A percentile compares a stretch with the other conserved stretches of the same genome.
Conservation (phyloP, 495 filamentous ascomycete species). For the Penicillium arizonense region DNA sequence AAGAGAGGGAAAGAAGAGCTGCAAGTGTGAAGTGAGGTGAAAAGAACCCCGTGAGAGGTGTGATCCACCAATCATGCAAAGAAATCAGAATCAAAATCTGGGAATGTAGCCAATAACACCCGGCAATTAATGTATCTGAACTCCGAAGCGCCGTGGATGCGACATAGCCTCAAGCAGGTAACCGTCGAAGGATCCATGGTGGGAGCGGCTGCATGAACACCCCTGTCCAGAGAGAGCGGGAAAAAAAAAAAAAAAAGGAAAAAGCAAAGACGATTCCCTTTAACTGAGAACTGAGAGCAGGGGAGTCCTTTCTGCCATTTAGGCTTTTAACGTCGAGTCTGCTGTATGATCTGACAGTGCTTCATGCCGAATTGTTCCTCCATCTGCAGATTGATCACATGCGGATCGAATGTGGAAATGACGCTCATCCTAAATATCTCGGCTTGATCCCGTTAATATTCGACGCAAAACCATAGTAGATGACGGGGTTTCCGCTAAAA, state of each 20-base stretch:
- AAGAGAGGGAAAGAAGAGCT: background rate
- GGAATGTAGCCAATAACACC: conserved; percentile 11
- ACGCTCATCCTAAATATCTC: background rate
- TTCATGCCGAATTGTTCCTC: background rate
- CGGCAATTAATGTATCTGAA: background rate
- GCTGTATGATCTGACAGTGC: conserved; percentile 2
- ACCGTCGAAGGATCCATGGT: conserved; percentile 11
- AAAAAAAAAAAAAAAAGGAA: background rate
- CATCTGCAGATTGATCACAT: conserved; percentile 4
- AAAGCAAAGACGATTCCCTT: background rate
- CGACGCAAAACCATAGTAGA: background rate
- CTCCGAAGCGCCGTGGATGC: conserved; percentile 13
- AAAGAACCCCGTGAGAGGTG: conserved; percentile 5
- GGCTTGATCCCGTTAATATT: background rate
- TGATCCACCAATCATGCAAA: conserved; percentile 13
- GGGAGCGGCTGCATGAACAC: conserved; percentile 10
- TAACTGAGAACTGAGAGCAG: conserved; percentile 6
- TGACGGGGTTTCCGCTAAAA: background rate
- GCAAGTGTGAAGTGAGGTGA: conserved; percentile 1
- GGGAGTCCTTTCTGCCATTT: conserved; percentile 14
- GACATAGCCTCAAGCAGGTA: conserved; percentile 14
- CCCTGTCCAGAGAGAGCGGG: background rate
- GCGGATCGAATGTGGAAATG: background rate
- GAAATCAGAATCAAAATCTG: conserved; percentile 9
- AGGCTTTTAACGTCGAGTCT: background rate